Base-by-base conservation (phyloP, 108 stramenopile genomes). In the Pseudonitzschia pungens region DNA sequence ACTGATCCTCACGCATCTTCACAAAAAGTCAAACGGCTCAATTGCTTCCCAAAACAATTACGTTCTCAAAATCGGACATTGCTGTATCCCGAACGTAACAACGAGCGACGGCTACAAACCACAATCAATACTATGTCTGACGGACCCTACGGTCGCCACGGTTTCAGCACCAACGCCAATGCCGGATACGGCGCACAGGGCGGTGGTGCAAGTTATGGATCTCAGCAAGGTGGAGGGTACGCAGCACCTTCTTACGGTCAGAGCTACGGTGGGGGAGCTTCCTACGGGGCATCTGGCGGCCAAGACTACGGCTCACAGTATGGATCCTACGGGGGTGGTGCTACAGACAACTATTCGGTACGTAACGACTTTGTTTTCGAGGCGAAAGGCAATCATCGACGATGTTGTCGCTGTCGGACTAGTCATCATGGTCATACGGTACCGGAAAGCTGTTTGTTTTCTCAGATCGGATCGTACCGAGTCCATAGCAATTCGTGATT, bases 81-180 rank as follows among this genome's bases (percentile, higher is more conserved):
- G 36, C 36, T 36, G 4, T 36, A 36, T 6, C 36, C 2, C 36
- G 6, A 36, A 36, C 36, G 36, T 6, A 36, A 2, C 36, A 36
- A 36, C 2, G 36, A 36, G 36, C 36, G 6, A 36, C 36, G 6
- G 6, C 2, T 5, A 36, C 36, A 36, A 36, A 36, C 2, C 36
- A 36, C 36, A 36, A 36, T 5, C 36, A 36, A 36, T 33, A 67
- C 7, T 27, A 78, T 78, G 77, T 93, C 92, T 40, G 87, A 89
- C 60, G 92, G 92, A 54, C 92, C 92, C 40, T 93, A 93, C 85
- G 88, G 88, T 56, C 76, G 92, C 56, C 86, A 89, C 65, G 87
- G 86, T 16, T 90, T 74, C 64, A 83, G 81, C 45, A 72, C 88
- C 65, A 88, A 86, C 60, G 68, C 88, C 31, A 85, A 81, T 22